Percentiles rank a stretch among this genome's conserved stretches.
Conservation (phyloP, 1,284 basidiomycete species). For the Ustilago curta region DNA sequence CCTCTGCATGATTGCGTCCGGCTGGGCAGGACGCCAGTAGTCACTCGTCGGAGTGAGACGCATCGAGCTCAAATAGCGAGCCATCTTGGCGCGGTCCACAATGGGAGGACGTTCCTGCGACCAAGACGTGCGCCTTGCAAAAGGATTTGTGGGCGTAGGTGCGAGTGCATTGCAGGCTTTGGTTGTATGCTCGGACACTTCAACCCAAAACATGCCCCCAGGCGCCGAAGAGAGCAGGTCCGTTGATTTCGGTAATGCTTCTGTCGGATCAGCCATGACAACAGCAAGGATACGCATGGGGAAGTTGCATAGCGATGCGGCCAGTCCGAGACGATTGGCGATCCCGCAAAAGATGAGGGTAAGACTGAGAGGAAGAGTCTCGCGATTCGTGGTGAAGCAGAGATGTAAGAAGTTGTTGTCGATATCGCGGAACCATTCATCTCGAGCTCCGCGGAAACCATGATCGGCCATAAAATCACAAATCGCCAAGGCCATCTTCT, state of each 20-base stretch:
- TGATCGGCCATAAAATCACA: conserved; percentile 45
- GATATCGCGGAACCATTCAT: conserved; percentile 36
- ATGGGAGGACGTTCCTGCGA: conserved; percentile 31
- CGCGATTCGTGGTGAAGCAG: conserved; percentile 51
- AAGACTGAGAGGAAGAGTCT: conserved; percentile 46
- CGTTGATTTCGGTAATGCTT: conserved; percentile 8
- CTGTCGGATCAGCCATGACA: conserved; percentile 15
- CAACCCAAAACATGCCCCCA: conserved; percentile 44
- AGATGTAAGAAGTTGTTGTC: conserved; percentile 54
- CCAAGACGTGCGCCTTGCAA: conserved; percentile 23
- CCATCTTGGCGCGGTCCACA: conserved; percentile 30
- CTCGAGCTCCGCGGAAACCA: conserved; percentile 37
- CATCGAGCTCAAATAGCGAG: conserved; percentile 14
- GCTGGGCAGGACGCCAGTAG: conserved; percentile 30
- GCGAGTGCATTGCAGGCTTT: conserved; percentile 19
- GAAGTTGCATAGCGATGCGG: conserved; percentile 47
- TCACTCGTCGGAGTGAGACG: conserved; percentile 23
- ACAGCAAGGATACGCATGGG: conserved; percentile 48
- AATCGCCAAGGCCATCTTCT: conserved; percentile 35
- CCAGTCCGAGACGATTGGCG: conserved; percentile 47
- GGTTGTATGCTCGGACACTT: conserved; percentile 35
- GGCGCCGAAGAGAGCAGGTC: conserved; percentile 11
- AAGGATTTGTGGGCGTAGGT: conserved; percentile 22
- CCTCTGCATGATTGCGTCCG: conserved; percentile 26
- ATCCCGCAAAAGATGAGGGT: conserved; percentile 52